phyloP scores from a whole-genome alignment of 768 basidiomycete species.

The Kwoniella bestiolae region DNA sequence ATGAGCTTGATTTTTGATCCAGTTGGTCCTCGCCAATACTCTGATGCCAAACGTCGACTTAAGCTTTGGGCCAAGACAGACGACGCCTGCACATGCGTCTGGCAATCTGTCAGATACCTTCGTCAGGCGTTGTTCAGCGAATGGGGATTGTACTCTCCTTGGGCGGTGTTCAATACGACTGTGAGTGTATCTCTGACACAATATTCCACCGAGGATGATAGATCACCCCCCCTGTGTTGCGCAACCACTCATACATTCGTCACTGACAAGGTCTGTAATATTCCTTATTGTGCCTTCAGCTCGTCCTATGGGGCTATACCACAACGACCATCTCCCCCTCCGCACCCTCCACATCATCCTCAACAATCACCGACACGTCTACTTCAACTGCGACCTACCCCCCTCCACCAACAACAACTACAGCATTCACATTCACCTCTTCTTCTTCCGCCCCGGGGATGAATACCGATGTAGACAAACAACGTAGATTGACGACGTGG shows the following conservation, averaged over 20 bases:
- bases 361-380: neutral
- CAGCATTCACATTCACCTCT: neutral
- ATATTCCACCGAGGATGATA: too few relatives aligned
- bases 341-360: neutral
- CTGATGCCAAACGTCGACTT: constrained; percentile 43
- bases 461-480: neutral
- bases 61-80: constrained; percentile 46
- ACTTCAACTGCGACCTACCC: neutral
- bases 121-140: constrained; percentile 36
- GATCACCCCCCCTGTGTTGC: too few relatives aligned
- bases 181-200: constrained; percentile 28
- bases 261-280: too few relatives aligned
- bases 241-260: too few relatives aligned
- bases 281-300: constrained; percentile 2
- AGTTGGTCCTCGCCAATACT: constrained; percentile 37
- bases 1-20: neutral
- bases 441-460: neutral
- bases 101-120: constrained; percentile 45
- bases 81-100: constrained; percentile 49
- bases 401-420: neutral
- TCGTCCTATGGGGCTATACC: constrained; percentile 31
- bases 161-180: constrained; percentile 40
- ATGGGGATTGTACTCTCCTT: constrained; percentile 44
- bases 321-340: constrained; percentile 1
- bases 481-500: constrained; percentile 11